Evolutionary conservation across 768 basidiomycete genomes (phyloP).

Genomic region (Tremella fuciformis): DNA sequence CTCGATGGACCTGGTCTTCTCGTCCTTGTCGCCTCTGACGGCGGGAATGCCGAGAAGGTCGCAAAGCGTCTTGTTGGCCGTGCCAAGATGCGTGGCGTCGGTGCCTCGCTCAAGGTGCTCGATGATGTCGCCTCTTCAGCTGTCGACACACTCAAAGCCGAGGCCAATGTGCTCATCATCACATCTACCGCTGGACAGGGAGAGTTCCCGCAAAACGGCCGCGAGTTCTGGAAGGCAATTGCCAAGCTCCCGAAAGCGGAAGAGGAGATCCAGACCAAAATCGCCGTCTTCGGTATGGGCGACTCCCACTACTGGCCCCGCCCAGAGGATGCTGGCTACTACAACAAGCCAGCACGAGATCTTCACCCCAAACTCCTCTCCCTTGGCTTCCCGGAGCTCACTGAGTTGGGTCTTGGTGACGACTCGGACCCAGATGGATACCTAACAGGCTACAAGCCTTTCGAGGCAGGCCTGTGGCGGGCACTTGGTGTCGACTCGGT

Average conservation of each 20-base stretch:
- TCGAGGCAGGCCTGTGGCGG: constrained; percentile 93
- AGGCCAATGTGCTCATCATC: constrained; percentile 75
- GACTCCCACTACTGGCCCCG: constrained; percentile 99
- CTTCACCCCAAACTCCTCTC: constrained; percentile 73
- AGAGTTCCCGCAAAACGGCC: constrained; percentile 94
- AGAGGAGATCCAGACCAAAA: constrained; percentile 63
- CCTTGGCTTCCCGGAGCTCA: constrained; percentile 75
- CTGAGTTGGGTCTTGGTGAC: constrained; percentile 76
- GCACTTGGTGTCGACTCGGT: constrained; percentile 84
- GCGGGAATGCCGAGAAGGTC: constrained; percentile 91
- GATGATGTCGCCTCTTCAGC: constrained; percentile 64
- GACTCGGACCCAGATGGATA: constrained; percentile 97
- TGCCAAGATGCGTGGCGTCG: constrained; percentile 78
- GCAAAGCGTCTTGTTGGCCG: constrained; percentile 81
- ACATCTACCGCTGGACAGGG: constrained; percentile 96
- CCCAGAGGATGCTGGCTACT: constrained; percentile 93
- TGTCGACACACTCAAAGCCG: constrained; percentile 69
- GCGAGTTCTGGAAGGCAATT: constrained; percentile 80
- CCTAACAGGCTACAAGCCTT: constrained; percentile 92
- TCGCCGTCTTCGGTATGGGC: constrained; percentile 88
- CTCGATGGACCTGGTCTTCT: constrained; percentile 85
- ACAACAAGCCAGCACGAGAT: constrained; percentile 94
- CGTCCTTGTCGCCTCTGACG: constrained; percentile 91
- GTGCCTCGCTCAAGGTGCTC: constrained; percentile 69
- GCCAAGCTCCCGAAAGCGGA: constrained; percentile 55